A percentile compares a stretch with the other conserved stretches of the same genome.
Evolutionary conservation across 1,284 basidiomycete species (phyloP).

Genomic region (Ganoderma sinense): DNA sequence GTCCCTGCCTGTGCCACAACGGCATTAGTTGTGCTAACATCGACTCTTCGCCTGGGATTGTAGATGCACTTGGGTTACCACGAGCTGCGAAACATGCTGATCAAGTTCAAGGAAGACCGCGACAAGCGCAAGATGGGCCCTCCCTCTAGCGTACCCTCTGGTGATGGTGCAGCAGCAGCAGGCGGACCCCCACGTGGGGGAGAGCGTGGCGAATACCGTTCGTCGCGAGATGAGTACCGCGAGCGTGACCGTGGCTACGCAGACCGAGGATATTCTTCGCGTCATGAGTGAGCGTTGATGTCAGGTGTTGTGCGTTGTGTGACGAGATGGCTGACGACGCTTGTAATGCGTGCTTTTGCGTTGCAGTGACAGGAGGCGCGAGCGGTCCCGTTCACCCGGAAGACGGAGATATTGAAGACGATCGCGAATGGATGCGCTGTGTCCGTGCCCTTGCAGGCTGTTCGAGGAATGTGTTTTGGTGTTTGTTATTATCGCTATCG

Average conservation of each 20-base stretch:
- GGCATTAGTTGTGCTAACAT: not conserved
- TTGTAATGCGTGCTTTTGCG: conserved; percentile 14
- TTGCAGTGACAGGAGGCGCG: conserved; percentile 50
- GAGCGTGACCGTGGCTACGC: conserved; percentile 69
- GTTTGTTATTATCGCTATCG: conserved; percentile 15
- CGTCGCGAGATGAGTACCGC: conserved; percentile 67
- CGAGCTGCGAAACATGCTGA: conserved; percentile 93
- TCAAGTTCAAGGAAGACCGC: conserved; percentile 87
- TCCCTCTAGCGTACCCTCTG: conserved; percentile 43
- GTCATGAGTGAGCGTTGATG: conserved; percentile 72
- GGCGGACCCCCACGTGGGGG: conserved; percentile 43
- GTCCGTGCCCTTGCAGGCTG: not conserved
- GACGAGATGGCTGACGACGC: conserved; percentile 23
- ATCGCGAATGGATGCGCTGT: not conserved
- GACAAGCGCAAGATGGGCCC: conserved; percentile 79
- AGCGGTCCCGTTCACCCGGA: conserved; percentile 82
- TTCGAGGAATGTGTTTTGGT: conserved; percentile 5
- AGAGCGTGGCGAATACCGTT: conserved; percentile 57
- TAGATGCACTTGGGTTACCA: conserved; percentile 99
- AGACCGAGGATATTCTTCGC: conserved; percentile 68
- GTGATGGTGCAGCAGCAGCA: conserved; percentile 38
- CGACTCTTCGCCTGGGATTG: conserved; percentile 11
- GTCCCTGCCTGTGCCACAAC: not conserved
- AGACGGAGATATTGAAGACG: conserved; percentile 67
- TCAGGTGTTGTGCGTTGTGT: conserved; percentile 12